Conservation (phyloP, 108 stramenopile species). For the Cyclostephanos tholiformis region DNA sequence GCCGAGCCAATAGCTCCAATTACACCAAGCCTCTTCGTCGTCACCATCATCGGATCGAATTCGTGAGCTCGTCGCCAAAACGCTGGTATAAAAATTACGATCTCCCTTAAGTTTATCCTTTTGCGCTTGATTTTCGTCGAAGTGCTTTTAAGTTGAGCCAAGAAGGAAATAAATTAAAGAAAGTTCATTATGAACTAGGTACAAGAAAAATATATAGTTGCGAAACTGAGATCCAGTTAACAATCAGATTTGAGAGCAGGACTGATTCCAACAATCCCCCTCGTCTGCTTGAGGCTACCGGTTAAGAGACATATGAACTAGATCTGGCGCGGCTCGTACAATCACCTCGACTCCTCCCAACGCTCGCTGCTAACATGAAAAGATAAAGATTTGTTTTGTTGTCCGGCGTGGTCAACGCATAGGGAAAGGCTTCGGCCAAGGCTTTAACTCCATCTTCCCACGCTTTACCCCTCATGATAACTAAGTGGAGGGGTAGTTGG, state of each 20-base stretch:
- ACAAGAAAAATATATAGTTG: too few relatives aligned
- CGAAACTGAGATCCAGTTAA: neutral
- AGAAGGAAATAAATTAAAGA: too few relatives aligned
- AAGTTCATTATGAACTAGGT: too few relatives aligned
- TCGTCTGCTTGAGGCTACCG: conserved; percentile 10
- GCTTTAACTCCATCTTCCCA: conserved; percentile 51
- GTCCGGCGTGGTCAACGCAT: conserved; percentile 52
- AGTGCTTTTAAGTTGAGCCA: too few relatives aligned
- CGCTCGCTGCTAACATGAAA: conserved; percentile 58
- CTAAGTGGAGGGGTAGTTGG: conserved; percentile 60
- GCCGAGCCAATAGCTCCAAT: too few relatives aligned
- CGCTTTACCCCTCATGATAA: conserved; percentile 57
- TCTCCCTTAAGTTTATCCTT: too few relatives aligned
- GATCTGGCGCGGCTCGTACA: conserved; percentile 49
- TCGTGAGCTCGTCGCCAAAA: too few relatives aligned
- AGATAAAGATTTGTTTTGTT: conserved; percentile 50
- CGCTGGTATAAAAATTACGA: too few relatives aligned
- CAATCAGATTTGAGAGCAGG: neutral
- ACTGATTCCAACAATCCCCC: neutral
- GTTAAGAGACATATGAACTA: conserved; percentile 40
- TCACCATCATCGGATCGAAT: too few relatives aligned
- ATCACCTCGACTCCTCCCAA: conserved; percentile 32
- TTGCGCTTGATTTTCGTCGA: too few relatives aligned
- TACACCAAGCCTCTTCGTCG: too few relatives aligned
- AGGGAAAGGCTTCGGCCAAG: conserved; percentile 46